Percentiles rank a stretch among this genome's conserved stretches.
Evolutionary conservation across 345 rosid species (phyloP).

Genomic region (Rhodomyrtus tomentosa): DNA sequence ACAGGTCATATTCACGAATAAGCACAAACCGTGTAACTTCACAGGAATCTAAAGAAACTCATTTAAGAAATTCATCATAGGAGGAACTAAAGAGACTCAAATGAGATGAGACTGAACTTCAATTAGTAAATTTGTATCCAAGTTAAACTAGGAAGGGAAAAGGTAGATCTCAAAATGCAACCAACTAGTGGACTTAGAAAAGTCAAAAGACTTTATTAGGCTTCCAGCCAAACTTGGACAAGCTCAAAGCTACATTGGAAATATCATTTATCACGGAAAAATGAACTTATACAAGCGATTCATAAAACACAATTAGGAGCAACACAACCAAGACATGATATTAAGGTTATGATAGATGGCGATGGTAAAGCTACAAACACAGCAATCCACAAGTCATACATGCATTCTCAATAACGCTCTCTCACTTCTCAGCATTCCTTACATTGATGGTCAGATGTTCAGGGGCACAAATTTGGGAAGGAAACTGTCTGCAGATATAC

Average conservation of each 20-base stretch:
- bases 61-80: neutral
- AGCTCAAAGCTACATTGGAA: neutral
- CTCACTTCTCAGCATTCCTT: slow-evolving; percentile 86
- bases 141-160: neutral
- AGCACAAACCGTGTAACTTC: neutral
- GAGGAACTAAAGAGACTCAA: neutral
- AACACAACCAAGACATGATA: neutral
- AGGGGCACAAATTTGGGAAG: slow-evolving; percentile 79
- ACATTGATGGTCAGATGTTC: slow-evolving; percentile 88
- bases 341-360: neutral
- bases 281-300: neutral
- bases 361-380: neutral
- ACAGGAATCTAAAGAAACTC: neutral
- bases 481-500: slow-evolving; percentile 40
- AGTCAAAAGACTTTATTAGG: neutral
- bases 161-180: neutral
- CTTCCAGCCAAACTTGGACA: neutral
- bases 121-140: neutral
- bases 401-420: slow-evolving; percentile 69
- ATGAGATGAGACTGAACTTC: neutral
- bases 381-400: slow-evolving; percentile 19
- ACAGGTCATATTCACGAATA: neutral
- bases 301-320: neutral
- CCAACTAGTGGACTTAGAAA: neutral
- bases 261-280: neutral